A percentile compares a stretch with the other conserved stretches of the same genome.
Conservation (phyloP, 2,329 filamentous ascomycete genomes). For the Lachnum nothofagi region DNA sequence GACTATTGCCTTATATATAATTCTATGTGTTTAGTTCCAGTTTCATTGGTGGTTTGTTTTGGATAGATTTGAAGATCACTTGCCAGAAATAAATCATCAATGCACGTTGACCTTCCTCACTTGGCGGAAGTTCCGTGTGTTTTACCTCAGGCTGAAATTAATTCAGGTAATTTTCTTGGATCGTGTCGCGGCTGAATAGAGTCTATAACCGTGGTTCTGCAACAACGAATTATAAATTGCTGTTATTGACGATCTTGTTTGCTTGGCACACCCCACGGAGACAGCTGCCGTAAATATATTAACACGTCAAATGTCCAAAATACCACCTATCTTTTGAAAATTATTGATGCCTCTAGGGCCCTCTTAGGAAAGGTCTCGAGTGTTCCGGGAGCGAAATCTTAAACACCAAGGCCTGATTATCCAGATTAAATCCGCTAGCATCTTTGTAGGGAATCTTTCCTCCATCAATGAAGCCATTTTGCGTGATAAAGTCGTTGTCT, state of each 20-base stretch:
- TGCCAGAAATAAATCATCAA: not conserved
- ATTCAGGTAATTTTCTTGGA: not conserved
- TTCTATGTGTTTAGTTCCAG: not conserved
- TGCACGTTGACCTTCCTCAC: not conserved
- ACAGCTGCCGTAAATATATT: not conserved
- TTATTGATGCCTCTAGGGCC: not conserved
- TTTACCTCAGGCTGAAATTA: not conserved
- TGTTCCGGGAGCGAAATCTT: constrained; percentile 26
- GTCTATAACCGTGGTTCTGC: not conserved
- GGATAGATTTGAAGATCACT: not conserved
- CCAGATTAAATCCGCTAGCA: constrained; percentile 48
- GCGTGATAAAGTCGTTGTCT: constrained; percentile 73
- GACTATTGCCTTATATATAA: not conserved
- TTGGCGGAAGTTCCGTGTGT: not conserved
- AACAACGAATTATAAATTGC: not conserved
- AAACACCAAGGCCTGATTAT: constrained; percentile 58
- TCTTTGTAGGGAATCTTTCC: constrained; percentile 52
- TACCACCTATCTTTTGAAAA: no score
- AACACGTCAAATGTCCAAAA: no score
- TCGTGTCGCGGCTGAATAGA: not conserved
- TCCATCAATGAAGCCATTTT: constrained; percentile 54
- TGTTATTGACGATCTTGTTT: not conserved
- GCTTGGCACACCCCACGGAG: not conserved
- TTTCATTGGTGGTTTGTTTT: not conserved
- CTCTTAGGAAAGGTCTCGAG: constrained; percentile 19